Base-by-base conservation (phyloP, 2,329 filamentous ascomycete species). In the Colletotrichum euphorbiae region DNA sequence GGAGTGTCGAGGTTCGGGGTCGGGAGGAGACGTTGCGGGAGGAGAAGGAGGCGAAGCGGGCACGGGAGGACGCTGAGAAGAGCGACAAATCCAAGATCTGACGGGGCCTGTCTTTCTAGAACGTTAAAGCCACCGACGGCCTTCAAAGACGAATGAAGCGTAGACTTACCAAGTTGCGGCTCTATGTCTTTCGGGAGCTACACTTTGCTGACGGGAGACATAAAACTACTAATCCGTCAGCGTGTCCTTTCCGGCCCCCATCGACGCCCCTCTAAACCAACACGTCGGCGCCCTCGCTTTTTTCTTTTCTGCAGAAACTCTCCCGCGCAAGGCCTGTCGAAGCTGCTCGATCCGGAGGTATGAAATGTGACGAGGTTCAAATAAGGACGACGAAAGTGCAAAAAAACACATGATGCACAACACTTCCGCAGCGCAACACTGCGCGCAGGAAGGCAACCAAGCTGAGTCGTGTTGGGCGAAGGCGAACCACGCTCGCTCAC, bases 1-100 rank as follows among this genome's bases (percentile, higher is more conserved):
- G 77, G 50, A 77, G 86, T 65, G 80, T 90, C 2, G 85, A 90
- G 75, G 81, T 91, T 3, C 76, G 82, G 66, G 71, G 72, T 65
- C 79, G 85, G 71, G 80, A 81, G 33, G 86, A 89, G 48, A 81
- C 86, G 0, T 68, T 88, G 68, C 76, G 73, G 15, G 83, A 83
- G 74, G 81, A 84, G 74, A 82, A 77, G 72, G 74, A 75, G 67
- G 67, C 21, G n/a, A 75, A 73, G 62, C 67, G 46, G 19, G 68
- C 62, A 9, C 31, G 43, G 12, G 65, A 68, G 31, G 71, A 57
- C 62, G n/a, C 55, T 42, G 40, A 69, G 42, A 67, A 52, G 15
- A 40, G n/a, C 6, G 67, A 42, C 15, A 64, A 28, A 8, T 38
- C 54, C 17, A 69, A 62, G 50, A 45, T 69, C 17, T 69, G 17